Evolutionary conservation across 225 moss, liverwort and hornwort genomes (phyloP).

Genomic region (Sphagnum tenellum): DNA sequence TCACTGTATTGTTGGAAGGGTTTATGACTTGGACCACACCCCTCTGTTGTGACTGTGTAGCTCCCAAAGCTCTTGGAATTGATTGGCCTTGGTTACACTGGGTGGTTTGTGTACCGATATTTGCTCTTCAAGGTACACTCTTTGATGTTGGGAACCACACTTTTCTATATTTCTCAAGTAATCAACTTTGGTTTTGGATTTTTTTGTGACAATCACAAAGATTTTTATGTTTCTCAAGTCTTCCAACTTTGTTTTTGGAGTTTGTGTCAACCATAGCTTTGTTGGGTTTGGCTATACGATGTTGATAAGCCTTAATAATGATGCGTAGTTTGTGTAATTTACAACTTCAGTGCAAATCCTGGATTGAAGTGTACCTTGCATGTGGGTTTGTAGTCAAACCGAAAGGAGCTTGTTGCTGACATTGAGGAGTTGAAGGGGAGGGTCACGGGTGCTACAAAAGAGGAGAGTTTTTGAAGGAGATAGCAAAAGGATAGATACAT

Average conservation of each 20-base stretch:
- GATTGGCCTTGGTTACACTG: slow-evolving; percentile 75
- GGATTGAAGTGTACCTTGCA: slow-evolving; percentile 1
- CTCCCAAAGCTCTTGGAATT: slow-evolving; percentile 79
- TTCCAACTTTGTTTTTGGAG: background rate
- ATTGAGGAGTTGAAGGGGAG: slow-evolving; percentile 78
- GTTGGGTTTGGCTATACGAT: background rate
- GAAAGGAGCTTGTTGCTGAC: slow-evolving; percentile 68
- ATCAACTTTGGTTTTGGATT: too few relatives aligned
- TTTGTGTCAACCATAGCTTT: background rate
- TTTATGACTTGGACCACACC: background rate
- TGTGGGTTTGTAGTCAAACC: slow-evolving; percentile 39
- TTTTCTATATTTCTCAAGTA: background rate
- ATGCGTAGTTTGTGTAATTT: background rate
- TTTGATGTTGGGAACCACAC: background rate
- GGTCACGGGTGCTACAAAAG: slow-evolving; percentile 50
- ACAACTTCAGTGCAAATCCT: background rate
- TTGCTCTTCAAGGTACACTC: slow-evolving; percentile 62
- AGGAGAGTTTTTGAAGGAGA: slow-evolving; percentile 12
- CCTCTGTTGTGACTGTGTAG: slow-evolving; percentile 10
- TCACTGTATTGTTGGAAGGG: background rate
- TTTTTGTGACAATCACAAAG: too few relatives aligned
- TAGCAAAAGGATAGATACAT: background rate
- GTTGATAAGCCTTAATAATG: background rate
- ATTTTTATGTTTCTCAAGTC: too few relatives aligned
- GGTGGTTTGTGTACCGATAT: slow-evolving; percentile 85